Evolutionary conservation across 306 rosid species (phyloP).

Genomic region (Pyrus pyrifolia): DNA sequence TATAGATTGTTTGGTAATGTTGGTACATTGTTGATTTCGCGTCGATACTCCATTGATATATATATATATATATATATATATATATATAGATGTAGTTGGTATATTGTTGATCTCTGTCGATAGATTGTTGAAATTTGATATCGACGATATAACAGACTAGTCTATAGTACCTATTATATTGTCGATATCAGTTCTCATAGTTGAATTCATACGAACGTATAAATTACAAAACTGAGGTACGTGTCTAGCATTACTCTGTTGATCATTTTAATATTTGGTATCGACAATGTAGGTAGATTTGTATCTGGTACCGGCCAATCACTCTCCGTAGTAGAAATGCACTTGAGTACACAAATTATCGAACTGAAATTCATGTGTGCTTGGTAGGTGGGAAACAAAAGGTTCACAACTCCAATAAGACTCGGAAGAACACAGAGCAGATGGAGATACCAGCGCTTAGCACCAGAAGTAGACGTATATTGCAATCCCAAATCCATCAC

Average conservation of each 20-base stretch:
- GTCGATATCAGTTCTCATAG: neutral
- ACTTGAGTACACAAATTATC: neutral
- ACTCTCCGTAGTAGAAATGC: neutral
- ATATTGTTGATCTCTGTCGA: neutral
- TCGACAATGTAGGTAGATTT: neutral
- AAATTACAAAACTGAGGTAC: neutral
- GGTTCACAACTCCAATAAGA: neutral
- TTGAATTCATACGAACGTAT: neutral
- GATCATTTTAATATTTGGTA: neutral
- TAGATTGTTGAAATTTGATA: no score
- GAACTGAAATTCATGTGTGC: neutral
- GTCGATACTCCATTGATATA: neutral
- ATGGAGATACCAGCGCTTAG: slow-evolving; percentile 18
- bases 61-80: no score
- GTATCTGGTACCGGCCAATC: neutral
- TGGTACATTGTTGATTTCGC: neutral
- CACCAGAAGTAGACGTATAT: slow-evolving; percentile 19
- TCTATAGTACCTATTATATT: no score
- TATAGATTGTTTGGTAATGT: neutral
- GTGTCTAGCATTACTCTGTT: no score
- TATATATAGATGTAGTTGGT: no score
- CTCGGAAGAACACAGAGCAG: neutral
- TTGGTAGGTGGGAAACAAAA: neutral
- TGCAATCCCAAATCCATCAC: slow-evolving; percentile 16
- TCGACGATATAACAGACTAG: no score